Percentiles rank a stretch among this genome's conserved stretches.
These are phyloP conservation scores for Bipolaris cookei DNA, from an alignment of 2,329 filamentous ascomycete species.

Conservation along the genomic window DNA sequence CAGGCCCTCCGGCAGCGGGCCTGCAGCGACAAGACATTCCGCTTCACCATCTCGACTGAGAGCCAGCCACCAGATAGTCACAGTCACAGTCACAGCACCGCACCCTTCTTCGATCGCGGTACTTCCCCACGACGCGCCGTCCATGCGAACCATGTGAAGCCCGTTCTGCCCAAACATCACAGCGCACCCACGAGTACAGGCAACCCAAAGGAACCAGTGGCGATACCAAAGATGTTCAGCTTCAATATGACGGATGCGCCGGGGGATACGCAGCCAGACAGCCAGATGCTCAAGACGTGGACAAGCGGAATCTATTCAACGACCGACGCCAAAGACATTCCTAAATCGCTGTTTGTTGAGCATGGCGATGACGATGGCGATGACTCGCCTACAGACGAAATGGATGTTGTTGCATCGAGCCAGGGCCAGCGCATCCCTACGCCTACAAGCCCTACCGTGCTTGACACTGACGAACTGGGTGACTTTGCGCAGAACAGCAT, in stretches of 20 bases:
- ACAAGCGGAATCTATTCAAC: slow-evolving; percentile 38
- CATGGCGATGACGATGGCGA: slow-evolving; percentile 24
- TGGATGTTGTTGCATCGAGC: slow-evolving; percentile 35
- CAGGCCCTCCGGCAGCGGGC: slow-evolving; percentile 45
- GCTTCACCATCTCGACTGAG: slow-evolving; percentile 37
- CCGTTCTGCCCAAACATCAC: slow-evolving; percentile 35
- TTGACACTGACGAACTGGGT: slow-evolving; percentile 35
- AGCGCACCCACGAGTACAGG: slow-evolving; percentile 41
- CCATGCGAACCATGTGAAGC: slow-evolving; percentile 38
- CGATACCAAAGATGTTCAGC: slow-evolving; percentile 41
- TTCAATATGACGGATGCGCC: slow-evolving; percentile 49
- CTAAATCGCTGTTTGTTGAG: slow-evolving; percentile 32
- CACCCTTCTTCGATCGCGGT: slow-evolving; percentile 20
- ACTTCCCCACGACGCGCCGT: slow-evolving; percentile 40
- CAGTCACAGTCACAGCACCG: slow-evolving; percentile 17
- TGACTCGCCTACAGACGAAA: slow-evolving; percentile 27
- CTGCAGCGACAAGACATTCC: slow-evolving; percentile 30
- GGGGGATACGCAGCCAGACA: slow-evolving; percentile 57
- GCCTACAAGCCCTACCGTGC: slow-evolving; percentile 41
- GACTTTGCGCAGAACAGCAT: slow-evolving; percentile 24
- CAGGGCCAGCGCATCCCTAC: slow-evolving; percentile 31
- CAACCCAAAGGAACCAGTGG: slow-evolving; percentile 25
- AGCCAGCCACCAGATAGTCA: slow-evolving; percentile 17
- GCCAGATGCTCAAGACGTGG: slow-evolving; percentile 54
- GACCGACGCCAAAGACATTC: slow-evolving; percentile 16